phyloP scores from a whole-genome alignment of 164 flowering plant genomes.

The Magnolia kwangsiensis region DNA sequence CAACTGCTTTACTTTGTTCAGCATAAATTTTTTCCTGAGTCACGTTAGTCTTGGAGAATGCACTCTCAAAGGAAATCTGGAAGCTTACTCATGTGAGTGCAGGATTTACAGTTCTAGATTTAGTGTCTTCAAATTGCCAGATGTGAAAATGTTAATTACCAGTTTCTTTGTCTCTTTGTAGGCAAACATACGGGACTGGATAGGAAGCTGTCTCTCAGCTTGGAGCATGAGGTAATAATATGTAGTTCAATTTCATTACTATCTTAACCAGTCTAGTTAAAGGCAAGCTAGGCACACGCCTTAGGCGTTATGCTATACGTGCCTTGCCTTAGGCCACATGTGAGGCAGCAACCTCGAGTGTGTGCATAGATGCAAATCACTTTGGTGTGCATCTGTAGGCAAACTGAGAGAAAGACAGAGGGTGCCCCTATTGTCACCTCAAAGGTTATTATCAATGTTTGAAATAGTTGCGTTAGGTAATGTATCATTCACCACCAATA shows the following conservation, averaged over 20 bases:
- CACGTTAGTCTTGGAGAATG: constrained; percentile 81
- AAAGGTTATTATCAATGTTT: too few relatives aligned
- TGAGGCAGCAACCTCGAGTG: too few relatives aligned
- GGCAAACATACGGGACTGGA: constrained; percentile 91
- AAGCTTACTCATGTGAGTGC: constrained; percentile 88
- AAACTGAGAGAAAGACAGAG: too few relatives aligned
- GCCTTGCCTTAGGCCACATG: too few relatives aligned
- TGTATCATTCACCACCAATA: too few relatives aligned
- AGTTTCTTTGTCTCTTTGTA: constrained; percentile 18
- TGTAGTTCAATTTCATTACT: neutral
- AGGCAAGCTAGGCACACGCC: too few relatives aligned
- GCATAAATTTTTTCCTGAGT: constrained; percentile 68
- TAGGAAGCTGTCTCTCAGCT: constrained; percentile 75
- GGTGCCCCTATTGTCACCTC: too few relatives aligned
- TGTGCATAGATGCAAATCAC: too few relatives aligned
- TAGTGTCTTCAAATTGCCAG: neutral
- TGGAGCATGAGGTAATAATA: constrained; percentile 81
- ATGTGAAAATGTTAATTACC: neutral
- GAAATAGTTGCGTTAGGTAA: too few relatives aligned
- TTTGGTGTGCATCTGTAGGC: too few relatives aligned
- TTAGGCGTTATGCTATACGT: too few relatives aligned
- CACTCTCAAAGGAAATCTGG: constrained; percentile 70
- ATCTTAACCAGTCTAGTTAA: too few relatives aligned
- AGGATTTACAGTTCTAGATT: neutral
- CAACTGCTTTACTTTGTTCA: constrained; percentile 25